Evolutionary conservation across 2,329 filamentous ascomycete genomes (phyloP), one percentile per base, ranked within the genome.

Genomic region (Penicillium hordei): DNA sequence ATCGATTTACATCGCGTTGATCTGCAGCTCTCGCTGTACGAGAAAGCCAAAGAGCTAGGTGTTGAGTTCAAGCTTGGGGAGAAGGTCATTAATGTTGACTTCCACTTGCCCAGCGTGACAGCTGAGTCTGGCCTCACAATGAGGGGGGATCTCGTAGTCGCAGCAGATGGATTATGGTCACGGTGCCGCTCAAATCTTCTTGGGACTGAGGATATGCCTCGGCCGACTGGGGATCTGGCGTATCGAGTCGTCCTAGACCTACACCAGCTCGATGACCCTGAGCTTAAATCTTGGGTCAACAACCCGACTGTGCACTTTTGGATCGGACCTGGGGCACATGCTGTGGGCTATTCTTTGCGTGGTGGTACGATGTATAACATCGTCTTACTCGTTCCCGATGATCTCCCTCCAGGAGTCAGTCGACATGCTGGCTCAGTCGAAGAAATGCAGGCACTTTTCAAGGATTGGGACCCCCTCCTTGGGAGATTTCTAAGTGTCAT

Each of bases 341-440:
- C 80, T 0, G 83, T 89, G 0, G 82, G 80, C 0, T 90, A 89
- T 69, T 72, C 70, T 0, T 68, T 90, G 50, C 78, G 84, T 1
- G 80, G 75, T 0, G 85, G 86, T 0, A 74, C 75, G 0, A 81
- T 86, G 76, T 87, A 84, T 62, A 90, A 90, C 57, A 79, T 90
- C 5, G 87, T 89, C 0, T 73, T 90, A 1, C 73, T 89, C 1
- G 81, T 84, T 10, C 87, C 88, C 0, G 87, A 90, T 66, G 81
- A 87, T 61, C 69, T 89, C 0, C 84, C 85, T 0, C 70, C 76
- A 2, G 79, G 79, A 1, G 81, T 86, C 1, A 77, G 80, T 12
- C 80, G 81, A 33, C 75, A 80, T 52, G 63, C 77, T 1, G 86
- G 83, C 1, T 82, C 81, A 7, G 64, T 86, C 0, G 81, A 84